phyloP scores from a whole-genome alignment of 305 asterid species.

The Solanum aculeatissimum region DNA sequence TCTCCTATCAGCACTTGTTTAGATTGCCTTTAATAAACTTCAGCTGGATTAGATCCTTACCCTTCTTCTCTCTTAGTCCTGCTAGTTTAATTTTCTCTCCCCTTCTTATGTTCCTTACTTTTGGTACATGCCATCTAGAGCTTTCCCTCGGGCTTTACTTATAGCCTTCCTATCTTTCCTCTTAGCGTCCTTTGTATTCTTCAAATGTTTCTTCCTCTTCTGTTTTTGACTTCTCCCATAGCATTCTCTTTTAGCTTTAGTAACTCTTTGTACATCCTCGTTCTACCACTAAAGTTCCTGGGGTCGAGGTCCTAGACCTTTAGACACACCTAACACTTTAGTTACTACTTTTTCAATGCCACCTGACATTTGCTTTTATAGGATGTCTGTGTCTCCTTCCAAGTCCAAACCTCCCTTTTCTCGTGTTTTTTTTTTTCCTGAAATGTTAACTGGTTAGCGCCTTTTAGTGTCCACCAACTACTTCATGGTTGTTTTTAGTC shows the following conservation, averaged over 20 bases:
- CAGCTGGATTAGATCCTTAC: background rate
- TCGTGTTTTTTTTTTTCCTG: background rate
- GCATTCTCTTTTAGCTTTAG: background rate
- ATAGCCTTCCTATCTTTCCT: background rate
- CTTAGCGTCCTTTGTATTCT: background rate
- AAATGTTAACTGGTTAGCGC: background rate
- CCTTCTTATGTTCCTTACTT: background rate
- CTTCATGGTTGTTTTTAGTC: background rate
- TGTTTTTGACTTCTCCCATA: background rate
- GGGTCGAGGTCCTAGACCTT: background rate
- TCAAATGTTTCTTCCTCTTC: background rate
- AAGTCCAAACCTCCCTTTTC: background rate
- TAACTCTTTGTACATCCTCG: background rate
- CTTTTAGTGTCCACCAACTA: background rate
- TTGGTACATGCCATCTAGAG: background rate
- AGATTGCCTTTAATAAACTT: background rate
- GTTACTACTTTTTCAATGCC: background rate
- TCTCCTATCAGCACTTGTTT: background rate
- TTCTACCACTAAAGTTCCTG: background rate
- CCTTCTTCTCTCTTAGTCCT: background rate
- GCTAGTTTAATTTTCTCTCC: background rate
- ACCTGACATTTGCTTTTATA: background rate
- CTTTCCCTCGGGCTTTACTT: background rate
- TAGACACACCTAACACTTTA: background rate
- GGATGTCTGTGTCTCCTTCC: background rate